Base-by-base conservation (phyloP, 2,329 filamentous ascomycete species). In the Microascus cirrosus region DNA sequence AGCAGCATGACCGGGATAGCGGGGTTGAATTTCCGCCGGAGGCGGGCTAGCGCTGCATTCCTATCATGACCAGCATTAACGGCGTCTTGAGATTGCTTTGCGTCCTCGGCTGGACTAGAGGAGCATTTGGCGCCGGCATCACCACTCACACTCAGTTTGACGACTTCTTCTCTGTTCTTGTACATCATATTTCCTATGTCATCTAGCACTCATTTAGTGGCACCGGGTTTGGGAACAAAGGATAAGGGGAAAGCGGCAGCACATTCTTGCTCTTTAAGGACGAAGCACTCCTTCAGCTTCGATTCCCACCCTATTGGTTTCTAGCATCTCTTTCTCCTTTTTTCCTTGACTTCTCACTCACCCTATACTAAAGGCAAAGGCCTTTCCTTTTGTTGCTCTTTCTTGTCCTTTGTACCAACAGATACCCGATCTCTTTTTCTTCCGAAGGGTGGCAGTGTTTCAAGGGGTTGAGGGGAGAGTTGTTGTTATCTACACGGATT, bases 1-100 rank as follows among this genome's bases (percentile, higher is more conserved):
- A 69, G 42, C 65, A 71, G 12, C 76, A 77, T 60, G 77, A 79
- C 64, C 72, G 77, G 59, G 78, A 81, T 63, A 80, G 78, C 61
- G 78, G 78, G 39, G 76, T 81, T 62, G 78, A 79, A 61, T 65
- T 80, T 57, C 71, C 71, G 24, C 61, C 65, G 3, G 51, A 53
- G 25, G 28, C 18, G 36, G 65, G 65, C 57, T 76, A 22, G 24
- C 20, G 7, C 45, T 24, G 45, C 45, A 11, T 13, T 22, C 45
- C 20, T 7, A n/a, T 57, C 45, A 59, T 39, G 61, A 45, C 56
- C 45, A 58, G 61, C 55, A 61, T 56, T 57, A 59, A 59, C 56
- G 61, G 54, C 34, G 57, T 58, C 22, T 59, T 18, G 53, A 42
- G 24, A 53, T 61, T 56, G 60, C 35, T 53, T 50, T 20, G 34